phyloP scores from a whole-genome alignment of 768 basidiomycete species.

The Pleurotus sapidus region DNA sequence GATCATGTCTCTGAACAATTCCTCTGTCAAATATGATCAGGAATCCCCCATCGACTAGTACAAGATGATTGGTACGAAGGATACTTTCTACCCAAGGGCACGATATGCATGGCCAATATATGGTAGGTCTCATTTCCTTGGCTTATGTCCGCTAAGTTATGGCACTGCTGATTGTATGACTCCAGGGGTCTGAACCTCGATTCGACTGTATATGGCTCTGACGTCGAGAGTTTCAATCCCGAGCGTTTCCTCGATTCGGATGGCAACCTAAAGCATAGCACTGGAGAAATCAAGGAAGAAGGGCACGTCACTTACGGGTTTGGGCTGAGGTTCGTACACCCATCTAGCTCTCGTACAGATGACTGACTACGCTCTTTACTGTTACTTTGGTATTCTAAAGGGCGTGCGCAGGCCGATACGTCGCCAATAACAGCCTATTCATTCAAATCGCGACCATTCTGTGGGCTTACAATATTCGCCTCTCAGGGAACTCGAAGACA shows the following conservation, averaged over 20 bases:
- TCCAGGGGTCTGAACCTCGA: conserved; percentile 4
- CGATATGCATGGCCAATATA: conserved; percentile 1
- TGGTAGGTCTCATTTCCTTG: background rate
- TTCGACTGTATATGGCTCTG: background rate
- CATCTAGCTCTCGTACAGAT: background rate
- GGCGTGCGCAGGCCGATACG: conserved; percentile 32
- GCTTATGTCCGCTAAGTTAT: background rate
- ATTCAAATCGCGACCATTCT: conserved; percentile 31
- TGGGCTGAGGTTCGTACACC: conserved; percentile 23
- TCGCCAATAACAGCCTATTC: conserved; percentile 31
- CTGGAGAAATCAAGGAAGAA: conserved; percentile 22
- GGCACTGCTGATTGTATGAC: background rate
- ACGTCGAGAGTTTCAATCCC: background rate
- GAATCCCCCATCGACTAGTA: conserved; percentile 4
- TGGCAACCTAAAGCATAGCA: conserved; percentile 14
- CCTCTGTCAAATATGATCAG: background rate
- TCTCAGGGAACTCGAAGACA: conserved; percentile 13
- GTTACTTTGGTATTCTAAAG: background rate
- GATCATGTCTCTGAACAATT: background rate
- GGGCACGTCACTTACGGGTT: conserved; percentile 38
- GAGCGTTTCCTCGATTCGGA: conserved; percentile 18
- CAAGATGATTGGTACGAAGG: conserved; percentile 8
- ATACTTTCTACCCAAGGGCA: conserved; percentile 4
- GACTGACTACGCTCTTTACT: background rate
- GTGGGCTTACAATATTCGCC: conserved; percentile 30